Conservation (phyloP, 192 early-diverging fungal genomes). For the Diversispora epigaea region DNA sequence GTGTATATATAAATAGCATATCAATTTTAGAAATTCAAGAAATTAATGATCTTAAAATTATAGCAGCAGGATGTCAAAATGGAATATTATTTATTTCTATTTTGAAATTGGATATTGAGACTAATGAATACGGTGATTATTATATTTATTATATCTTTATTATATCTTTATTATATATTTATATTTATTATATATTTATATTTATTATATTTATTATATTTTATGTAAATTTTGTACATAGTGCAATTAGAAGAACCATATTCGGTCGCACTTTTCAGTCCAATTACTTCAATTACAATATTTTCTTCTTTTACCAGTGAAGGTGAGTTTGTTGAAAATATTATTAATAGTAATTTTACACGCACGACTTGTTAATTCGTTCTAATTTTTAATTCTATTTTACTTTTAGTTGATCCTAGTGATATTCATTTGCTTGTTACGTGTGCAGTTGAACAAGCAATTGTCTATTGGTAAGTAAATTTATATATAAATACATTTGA, state of each 20-base stretch:
- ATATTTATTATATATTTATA: neutral
- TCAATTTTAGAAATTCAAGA: conserved; percentile 26
- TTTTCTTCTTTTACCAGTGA: conserved; percentile 21
- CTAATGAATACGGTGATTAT: conserved; percentile 2
- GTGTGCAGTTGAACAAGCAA: conserved; percentile 56
- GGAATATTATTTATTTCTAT: conserved; percentile 23
- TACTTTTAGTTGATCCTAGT: neutral
- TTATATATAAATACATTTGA: no score
- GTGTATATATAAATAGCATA: conserved; percentile 1
- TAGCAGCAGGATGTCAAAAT: conserved; percentile 32
- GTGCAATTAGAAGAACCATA: conserved; percentile 6
- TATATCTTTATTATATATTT: neutral
- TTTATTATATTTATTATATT: neutral
- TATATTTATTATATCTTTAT: neutral
- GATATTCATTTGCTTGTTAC: conserved; percentile 54
- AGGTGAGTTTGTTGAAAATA: conserved; percentile 2
- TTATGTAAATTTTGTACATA: neutral
- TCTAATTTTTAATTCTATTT: neutral
- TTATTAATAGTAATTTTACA: neutral
- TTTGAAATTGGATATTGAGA: neutral
- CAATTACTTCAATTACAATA: conserved; percentile 22
- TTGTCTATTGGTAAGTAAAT: conserved; percentile 51
- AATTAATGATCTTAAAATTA: conserved; percentile 10
- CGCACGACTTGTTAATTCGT: neutral
- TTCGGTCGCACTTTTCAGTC: conserved; percentile 9